phyloP scores from a whole-genome alignment of 2,329 filamentous ascomycete genomes.

The Tolypocladium guangdongense region DNA sequence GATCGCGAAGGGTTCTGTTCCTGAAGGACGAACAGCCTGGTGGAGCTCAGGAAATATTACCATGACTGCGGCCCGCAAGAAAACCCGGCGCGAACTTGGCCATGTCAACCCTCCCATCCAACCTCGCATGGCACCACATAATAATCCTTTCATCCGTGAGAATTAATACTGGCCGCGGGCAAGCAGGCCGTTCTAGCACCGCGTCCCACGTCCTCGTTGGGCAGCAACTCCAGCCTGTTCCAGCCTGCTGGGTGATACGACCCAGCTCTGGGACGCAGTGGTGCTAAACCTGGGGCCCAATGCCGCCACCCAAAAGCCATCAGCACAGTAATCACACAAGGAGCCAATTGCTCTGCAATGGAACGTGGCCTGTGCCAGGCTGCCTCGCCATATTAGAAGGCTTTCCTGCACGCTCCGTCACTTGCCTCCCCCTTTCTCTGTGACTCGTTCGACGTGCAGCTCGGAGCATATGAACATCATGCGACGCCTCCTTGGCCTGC shows the following conservation, averaged over 20 bases:
- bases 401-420: neutral
- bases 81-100: slow-evolving; percentile 8
- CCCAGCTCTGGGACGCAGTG: neutral
- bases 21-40: neutral
- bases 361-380: neutral
- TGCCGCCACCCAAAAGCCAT: neutral
- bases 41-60: neutral
- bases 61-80: slow-evolving; percentile 10
- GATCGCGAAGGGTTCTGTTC: neutral
- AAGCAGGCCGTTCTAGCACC: neutral
- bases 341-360: neutral
- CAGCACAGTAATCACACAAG: neutral
- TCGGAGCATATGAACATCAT: neutral
- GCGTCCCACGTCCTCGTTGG: neutral
- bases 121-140: neutral
- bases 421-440: neutral
- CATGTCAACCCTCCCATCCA: neutral
- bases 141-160: neutral
- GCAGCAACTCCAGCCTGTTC: neutral
- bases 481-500: neutral
- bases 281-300: neutral
- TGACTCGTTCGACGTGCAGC: neutral
- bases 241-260: neutral
- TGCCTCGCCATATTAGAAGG: neutral
- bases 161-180: neutral